A percentile compares a stretch with the other conserved stretches of the same genome.
Conservation (phyloP, 2,329 filamentous ascomycete genomes). For the Monosporascus sp. region DNA sequence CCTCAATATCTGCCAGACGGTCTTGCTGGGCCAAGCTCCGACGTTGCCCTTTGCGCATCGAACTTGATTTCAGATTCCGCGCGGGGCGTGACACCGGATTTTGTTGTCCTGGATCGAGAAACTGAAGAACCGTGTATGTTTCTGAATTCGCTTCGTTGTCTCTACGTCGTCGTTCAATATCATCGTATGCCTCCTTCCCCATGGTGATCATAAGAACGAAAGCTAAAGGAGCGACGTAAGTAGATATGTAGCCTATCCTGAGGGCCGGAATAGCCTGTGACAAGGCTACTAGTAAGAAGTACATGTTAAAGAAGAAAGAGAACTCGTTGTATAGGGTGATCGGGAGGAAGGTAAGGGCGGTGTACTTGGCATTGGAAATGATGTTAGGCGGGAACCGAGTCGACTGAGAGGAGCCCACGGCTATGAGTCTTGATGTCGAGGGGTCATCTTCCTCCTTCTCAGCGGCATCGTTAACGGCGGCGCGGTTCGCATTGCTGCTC, state of each 20-base stretch:
- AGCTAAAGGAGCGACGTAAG: constrained; percentile 85
- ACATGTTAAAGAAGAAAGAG: constrained; percentile 99
- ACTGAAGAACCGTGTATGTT: constrained; percentile 70
- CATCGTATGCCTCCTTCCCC: constrained; percentile 92
- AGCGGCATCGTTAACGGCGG: constrained; percentile 43
- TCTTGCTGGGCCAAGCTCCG: constrained; percentile 30
- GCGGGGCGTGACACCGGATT: constrained; percentile 30
- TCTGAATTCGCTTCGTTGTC: constrained; percentile 95
- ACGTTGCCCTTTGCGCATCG: constrained; percentile 32
- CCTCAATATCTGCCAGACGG: constrained; percentile 59
- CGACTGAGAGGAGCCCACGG: constrained; percentile 68
- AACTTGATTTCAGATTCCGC: constrained; percentile 42
- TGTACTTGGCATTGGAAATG: constrained; percentile 97
- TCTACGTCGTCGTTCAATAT: constrained; percentile 76
- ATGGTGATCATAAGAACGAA: constrained; percentile 91
- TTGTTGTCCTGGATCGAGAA: constrained; percentile 50
- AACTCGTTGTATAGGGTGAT: constrained; percentile 97
- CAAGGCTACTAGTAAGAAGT: constrained; percentile 90
- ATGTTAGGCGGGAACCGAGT: constrained; percentile 82
- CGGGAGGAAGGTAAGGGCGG: constrained; percentile 87
- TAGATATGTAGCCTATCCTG: constrained; percentile 89
- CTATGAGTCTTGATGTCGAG: constrained; percentile 66
- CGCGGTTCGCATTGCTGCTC: constrained; percentile 23
- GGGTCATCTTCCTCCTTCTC: constrained; percentile 55
- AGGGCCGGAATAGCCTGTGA: constrained; percentile 88